These are phyloP conservation scores for Blepharisma stoltei DNA, from an alignment of 73 alveolate genomes.

Conservation along the genomic window DNA sequence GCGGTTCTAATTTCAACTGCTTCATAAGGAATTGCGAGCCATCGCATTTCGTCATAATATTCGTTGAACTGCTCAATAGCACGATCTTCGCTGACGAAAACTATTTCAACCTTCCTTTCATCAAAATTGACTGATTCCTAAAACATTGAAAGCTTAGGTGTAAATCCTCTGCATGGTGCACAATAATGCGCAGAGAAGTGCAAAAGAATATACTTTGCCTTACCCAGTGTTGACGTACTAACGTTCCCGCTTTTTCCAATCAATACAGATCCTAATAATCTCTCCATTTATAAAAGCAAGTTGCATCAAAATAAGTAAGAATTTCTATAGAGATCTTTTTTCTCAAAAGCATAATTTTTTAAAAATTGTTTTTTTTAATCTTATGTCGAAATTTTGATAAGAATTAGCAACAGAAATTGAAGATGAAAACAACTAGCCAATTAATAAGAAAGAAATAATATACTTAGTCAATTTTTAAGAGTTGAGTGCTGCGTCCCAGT, in stretches of 20 bases:
- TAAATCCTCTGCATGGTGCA: constrained; percentile 95
- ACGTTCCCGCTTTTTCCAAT: constrained; percentile 21
- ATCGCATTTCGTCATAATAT: constrained; percentile 57
- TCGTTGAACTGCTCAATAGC: constrained; percentile 26
- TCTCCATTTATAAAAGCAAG: constrained; percentile 20
- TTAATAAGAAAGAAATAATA: no score
- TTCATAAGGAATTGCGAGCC: constrained; percentile 49
- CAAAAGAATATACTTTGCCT: constrained; percentile 49
- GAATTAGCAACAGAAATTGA: no score
- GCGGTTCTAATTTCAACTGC: constrained; percentile 47
- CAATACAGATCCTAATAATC: not conserved
- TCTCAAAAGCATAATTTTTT: no score
- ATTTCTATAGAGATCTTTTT: no score
- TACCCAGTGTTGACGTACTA: constrained; percentile 35
- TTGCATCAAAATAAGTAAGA: no score
- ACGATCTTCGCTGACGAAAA: constrained; percentile 55
- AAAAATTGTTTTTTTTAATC: no score
- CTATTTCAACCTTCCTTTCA: constrained; percentile 40
- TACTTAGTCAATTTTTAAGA: no score
- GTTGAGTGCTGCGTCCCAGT: not conserved
- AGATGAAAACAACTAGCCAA: no score
- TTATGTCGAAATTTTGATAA: no score
- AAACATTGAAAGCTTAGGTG: constrained; percentile 76
- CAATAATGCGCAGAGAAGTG: constrained; percentile 98
- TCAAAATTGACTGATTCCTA: constrained; percentile 46